Evolutionary conservation across 129 eudicot genomes (phyloP).

Genomic region (Erigeron canadensis): DNA sequence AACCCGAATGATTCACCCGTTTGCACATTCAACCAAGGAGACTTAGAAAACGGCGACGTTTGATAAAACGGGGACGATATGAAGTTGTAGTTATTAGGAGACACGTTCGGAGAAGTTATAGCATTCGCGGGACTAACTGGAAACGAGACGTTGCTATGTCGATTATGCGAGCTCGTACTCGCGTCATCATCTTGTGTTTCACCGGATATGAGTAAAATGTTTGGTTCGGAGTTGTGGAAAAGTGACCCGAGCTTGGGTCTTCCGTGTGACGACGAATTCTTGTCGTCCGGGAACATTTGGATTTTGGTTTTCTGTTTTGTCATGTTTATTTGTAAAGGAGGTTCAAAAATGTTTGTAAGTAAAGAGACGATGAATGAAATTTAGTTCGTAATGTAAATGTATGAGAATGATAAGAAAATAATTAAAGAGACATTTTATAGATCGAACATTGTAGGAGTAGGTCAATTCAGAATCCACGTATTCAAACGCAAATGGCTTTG

Average conservation of each 20-base stretch:
- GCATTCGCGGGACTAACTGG: constrained; percentile 26
- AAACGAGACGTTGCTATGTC: constrained; percentile 37
- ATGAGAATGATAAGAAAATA: background rate
- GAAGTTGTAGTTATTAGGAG: constrained; percentile 50
- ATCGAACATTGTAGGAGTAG: background rate
- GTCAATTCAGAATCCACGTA: background rate
- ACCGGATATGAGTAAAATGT: constrained; percentile 17
- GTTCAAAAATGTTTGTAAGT: background rate
- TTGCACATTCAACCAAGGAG: constrained; percentile 57
- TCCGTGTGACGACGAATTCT: constrained; percentile 27
- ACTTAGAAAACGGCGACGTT: constrained; percentile 58
- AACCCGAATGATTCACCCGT: constrained; percentile 29
- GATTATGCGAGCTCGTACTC: constrained; percentile 12
- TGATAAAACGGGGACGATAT: constrained; percentile 51
- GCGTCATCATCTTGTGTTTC: constrained; percentile 16
- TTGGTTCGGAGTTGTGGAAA: constrained; percentile 48
- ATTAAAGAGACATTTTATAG: background rate
- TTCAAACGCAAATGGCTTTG: background rate
- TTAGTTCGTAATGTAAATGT: background rate
- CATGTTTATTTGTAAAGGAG: constrained; percentile 21
- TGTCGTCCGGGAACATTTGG: constrained; percentile 25
- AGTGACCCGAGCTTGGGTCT: constrained; percentile 46
- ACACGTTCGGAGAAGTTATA: constrained; percentile 25
- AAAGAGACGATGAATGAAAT: background rate
- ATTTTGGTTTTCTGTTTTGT: constrained; percentile 15